Percentiles rank a stretch among this genome's conserved stretches.
phyloP scores from a whole-genome alignment of 108 stramenopile species.

The Fistulifera pelliculosa region DNA sequence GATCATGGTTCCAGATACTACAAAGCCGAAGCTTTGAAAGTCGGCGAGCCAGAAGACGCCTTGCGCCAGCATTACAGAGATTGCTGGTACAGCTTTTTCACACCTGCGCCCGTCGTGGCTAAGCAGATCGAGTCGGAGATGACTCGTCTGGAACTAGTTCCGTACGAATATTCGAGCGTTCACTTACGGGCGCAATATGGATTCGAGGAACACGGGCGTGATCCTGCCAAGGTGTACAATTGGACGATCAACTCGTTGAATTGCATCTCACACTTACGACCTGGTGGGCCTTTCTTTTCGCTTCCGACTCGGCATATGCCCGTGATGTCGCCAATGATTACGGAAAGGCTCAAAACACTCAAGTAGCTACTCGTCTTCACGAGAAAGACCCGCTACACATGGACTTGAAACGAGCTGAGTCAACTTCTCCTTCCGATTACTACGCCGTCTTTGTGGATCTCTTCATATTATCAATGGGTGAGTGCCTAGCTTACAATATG shows the following conservation, averaged over 20 bases:
- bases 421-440: slow-evolving; percentile 18
- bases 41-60: neutral
- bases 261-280: slow-evolving; percentile 27
- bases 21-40: neutral
- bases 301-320: slow-evolving; percentile 28
- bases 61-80: slow-evolving; percentile 10
- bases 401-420: slow-evolving; percentile 7
- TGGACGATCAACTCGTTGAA: slow-evolving; percentile 29
- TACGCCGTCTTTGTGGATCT: slow-evolving; percentile 43
- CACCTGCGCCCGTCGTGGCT: slow-evolving; percentile 23
- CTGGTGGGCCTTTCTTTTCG: slow-evolving; percentile 35
- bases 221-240: neutral
- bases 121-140: slow-evolving; percentile 14
- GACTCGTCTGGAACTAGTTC: slow-evolving; percentile 15
- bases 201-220: slow-evolving; percentile 12
- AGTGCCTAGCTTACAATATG: slow-evolving; percentile 23
- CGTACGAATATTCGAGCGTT: slow-evolving; percentile 25
- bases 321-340: slow-evolving; percentile 5
- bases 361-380: slow-evolving; percentile 3
- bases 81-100: slow-evolving; percentile 22
- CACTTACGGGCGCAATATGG: slow-evolving; percentile 39
- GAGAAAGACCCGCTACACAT: slow-evolving; percentile 30
- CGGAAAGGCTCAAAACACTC: slow-evolving; percentile 7
- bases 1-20: slow-evolving; percentile 11
- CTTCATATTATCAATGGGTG: slow-evolving; percentile 23